Evolutionary conservation across 805 yeast genomes (phyloP).

Genomic region (Lachancea dasiensis): DNA sequence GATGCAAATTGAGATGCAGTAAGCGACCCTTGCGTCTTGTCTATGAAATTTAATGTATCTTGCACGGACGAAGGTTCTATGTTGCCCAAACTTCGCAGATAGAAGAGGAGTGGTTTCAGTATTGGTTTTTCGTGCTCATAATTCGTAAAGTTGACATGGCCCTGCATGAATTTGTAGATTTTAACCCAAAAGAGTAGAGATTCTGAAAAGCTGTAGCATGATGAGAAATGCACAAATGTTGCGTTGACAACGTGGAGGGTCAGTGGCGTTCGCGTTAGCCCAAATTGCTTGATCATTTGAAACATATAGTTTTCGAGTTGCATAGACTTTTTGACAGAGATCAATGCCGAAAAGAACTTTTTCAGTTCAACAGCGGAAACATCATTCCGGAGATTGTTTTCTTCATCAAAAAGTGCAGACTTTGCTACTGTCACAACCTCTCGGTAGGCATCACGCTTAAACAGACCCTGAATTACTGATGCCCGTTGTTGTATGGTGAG

Average conservation of each 20-base stretch:
- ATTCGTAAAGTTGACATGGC: constrained; percentile 24
- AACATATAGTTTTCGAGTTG: constrained; percentile 15
- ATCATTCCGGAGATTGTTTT: constrained; percentile 11
- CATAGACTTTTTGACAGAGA: constrained; percentile 11
- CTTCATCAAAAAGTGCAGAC: constrained; percentile 13
- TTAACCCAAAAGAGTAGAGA: constrained; percentile 22
- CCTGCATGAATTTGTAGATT: constrained; percentile 21
- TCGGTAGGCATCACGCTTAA: constrained; percentile 15
- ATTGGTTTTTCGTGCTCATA: constrained; percentile 17
- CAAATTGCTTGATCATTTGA: constrained; percentile 19
- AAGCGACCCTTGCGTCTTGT: constrained; percentile 15
- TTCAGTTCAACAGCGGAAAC: constrained; percentile 17
- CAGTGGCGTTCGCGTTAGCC: constrained; percentile 15
- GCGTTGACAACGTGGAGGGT: constrained; percentile 17
- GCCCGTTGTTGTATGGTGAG: constrained; percentile 2
- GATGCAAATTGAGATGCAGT: constrained; percentile 27
- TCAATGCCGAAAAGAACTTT: constrained; percentile 17
- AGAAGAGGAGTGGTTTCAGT: constrained; percentile 17
- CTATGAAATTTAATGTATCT: constrained; percentile 4
- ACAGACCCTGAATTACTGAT: constrained; percentile 16
- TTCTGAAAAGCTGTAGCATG: not conserved
- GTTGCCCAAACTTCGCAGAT: constrained; percentile 13
- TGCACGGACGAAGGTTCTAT: not conserved
- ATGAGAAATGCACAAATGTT: constrained; percentile 11
- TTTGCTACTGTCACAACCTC: constrained; percentile 17